phyloP scores from a whole-genome alignment of 2,329 filamentous ascomycete species.

The Xylariaceae sp. region DNA sequence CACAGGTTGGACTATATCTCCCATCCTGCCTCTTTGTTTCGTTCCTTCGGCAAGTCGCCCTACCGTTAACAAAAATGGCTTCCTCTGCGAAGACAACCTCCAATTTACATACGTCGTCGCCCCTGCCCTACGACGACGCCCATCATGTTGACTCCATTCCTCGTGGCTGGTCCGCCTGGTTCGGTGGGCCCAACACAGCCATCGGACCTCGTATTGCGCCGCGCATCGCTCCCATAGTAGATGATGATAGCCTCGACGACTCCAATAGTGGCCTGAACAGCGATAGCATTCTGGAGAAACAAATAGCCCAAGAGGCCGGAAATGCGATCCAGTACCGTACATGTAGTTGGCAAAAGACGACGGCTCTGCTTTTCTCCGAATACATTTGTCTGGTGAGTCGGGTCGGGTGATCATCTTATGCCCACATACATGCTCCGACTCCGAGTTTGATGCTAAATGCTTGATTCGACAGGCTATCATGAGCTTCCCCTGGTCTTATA shows the following conservation, averaged over 20 bases:
- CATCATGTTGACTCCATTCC: slow-evolving; percentile 44
- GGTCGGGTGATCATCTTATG: neutral
- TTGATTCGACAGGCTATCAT: slow-evolving; percentile 62
- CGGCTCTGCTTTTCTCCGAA: slow-evolving; percentile 84
- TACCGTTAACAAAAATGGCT: neutral
- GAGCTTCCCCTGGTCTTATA: slow-evolving; percentile 94
- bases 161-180: slow-evolving; percentile 34
- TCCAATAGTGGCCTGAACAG: slow-evolving; percentile 42
- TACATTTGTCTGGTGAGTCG: slow-evolving; percentile 72
- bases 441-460: slow-evolving; percentile 6
- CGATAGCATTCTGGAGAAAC: slow-evolving; percentile 50
- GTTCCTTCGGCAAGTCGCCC: neutral
- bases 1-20: neutral
- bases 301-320: slow-evolving; percentile 70
- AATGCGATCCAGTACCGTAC: slow-evolving; percentile 86
- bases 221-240: slow-evolving; percentile 27
- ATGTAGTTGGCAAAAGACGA: slow-evolving; percentile 93
- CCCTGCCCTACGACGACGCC: slow-evolving; percentile 38
- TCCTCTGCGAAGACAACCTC: slow-evolving; percentile 20
- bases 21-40: neutral
- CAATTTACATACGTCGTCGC: slow-evolving; percentile 21
- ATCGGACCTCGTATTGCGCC: slow-evolving; percentile 50
- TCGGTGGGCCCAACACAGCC: slow-evolving; percentile 35
- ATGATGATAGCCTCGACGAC: slow-evolving; percentile 20
- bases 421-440: neutral